Evolutionary conservation across 2,329 filamentous ascomycete species (phyloP), one percentile per base, ranked within the genome.

Genomic region (Sporothrix brunneoviolacea): DNA sequence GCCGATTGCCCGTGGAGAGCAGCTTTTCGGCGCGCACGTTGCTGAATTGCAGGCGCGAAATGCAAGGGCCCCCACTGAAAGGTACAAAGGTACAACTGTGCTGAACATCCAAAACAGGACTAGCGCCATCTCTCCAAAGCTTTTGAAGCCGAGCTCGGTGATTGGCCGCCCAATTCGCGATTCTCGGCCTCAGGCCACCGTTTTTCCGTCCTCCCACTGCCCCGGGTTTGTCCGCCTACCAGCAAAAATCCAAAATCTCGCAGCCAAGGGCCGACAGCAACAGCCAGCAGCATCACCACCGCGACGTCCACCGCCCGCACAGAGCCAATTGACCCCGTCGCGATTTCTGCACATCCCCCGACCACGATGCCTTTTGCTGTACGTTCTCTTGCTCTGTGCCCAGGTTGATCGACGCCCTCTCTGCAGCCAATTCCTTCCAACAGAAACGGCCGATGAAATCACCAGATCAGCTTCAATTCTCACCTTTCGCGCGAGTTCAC

Each of bases 191-290:
- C 54, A 64, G 61, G 61, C 58, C 49, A 5, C n/a, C 21, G 51
- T 35, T n/a, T 24, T 27, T 15, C 16, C 30, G 33, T 18, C 19
- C 15, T 42, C 38, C 39, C 45, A 36, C 50, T 40, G 24, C 22
- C 52, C 62, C 64, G 64, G 62, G 58, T 61, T 62, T 59, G 56
- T 56, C 63, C 63, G 62, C 51, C 57, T 7, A 41, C 49, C 32
- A 24, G 36, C 37, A 45, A 44, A 48, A 44, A 30, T 15, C 41
- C 54, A 59, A 60, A 64, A 62, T 63, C 59, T 64, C 62, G 59
- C 62, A 55, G 27, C 33, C 38, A 28, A 5, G 24, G 10, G 24
- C 24, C 24, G 24, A 28, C 24, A 28, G 5, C 24, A 28, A 5
- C 24, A 28, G 53, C 16, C 51, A 56, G 54, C 54, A 53, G 52